phyloP scores from a whole-genome alignment of 139 green algal genomes.

The Nannochloris sp. region DNA sequence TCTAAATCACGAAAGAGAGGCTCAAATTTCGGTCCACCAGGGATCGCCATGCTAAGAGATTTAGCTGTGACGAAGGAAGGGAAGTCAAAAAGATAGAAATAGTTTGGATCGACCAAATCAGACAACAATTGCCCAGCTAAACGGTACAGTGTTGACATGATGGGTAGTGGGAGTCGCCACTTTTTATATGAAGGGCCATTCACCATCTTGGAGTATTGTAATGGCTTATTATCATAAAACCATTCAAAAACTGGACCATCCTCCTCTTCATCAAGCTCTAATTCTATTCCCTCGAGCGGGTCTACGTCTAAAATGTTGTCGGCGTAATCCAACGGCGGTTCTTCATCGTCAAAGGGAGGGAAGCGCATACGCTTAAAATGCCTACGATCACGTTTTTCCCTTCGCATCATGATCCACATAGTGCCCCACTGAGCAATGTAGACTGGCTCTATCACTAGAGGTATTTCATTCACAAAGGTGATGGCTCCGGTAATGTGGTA shows the following conservation, averaged over 20 bases:
- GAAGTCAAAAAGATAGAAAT: slow-evolving; percentile 99
- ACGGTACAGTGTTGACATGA: slow-evolving; percentile 93
- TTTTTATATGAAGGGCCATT: slow-evolving; percentile 89
- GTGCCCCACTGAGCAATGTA: slow-evolving; percentile 98
- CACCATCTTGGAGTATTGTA: slow-evolving; percentile 83
- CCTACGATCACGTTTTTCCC: slow-evolving; percentile 96
- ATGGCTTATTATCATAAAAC: slow-evolving; percentile 94
- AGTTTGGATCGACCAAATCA: slow-evolving; percentile 96
- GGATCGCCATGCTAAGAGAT: slow-evolving; percentile 96
- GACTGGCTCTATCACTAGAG: slow-evolving; percentile 94
- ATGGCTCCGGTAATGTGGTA: slow-evolving; percentile 99
- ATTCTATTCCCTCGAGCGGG: slow-evolving; percentile 92
- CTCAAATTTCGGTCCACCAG: slow-evolving; percentile 98
- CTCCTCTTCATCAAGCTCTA: slow-evolving; percentile 97
- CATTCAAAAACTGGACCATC: slow-evolving; percentile 76
- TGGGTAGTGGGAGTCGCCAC: slow-evolving; percentile 92
- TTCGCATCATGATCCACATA: slow-evolving; percentile 99
- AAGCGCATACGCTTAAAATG: slow-evolving; percentile 99
- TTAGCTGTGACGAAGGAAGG: slow-evolving; percentile 83
- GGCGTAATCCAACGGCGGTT: slow-evolving; percentile 97
- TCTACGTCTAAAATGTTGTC: slow-evolving; percentile 98
- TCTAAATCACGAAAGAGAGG: slow-evolving; percentile 96
- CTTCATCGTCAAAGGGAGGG: slow-evolving; percentile 99
- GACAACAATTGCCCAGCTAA: slow-evolving; percentile 90
- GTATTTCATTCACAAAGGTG: slow-evolving; percentile 98